Evolutionary conservation across 768 basidiomycete genomes (phyloP), one percentile per base, ranked within the genome.

Genomic region (Phaffia tasmanica): DNA sequence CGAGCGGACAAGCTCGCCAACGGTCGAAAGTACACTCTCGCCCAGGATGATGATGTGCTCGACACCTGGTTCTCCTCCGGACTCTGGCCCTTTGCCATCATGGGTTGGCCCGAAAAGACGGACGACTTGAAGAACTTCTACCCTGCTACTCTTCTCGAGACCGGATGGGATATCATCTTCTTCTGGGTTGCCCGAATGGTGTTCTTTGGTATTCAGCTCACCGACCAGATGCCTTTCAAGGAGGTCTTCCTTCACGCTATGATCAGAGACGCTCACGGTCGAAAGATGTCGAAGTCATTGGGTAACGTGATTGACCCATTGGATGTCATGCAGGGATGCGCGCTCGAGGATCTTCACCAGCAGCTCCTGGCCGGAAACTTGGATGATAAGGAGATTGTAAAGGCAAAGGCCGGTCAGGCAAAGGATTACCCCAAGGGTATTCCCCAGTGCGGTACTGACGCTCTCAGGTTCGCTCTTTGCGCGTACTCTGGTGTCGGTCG

Each of bases 171-270:
- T 70, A 98, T 98, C 72, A 77, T 99, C n/a, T 93, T 93, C 82
- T 98, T 98, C 83, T 99, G 95, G 95, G 94, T 98, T 8, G 93
- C 95, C 19, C 87, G 95, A 53, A 99, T 98, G 94, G 94, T 88
- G 58, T 79, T 99, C 73, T 84, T 98, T 47, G 94, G 95, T 53
- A 78, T 90, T 72, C 82, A 86, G 65, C 83, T 97, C 56, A 99
- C 95, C 0, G 92, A 83, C 30, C 77, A 87, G 73, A 83, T 99
- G 80, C 95, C 95, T 1, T 99, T 98, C 82, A 81, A 83, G 57
- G 93, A 99, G 77, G 93, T 98, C 11, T 84, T 86, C 75, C 98
- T 93, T 78, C 95, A 98, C 74, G 93, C 94, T 25, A 95, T 99
- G 92, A 86, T 99, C 72, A 89, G 95, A 54, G 95, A 99, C 74